Percentiles rank a stretch among this genome's conserved stretches.
Conservation (phyloP, 2,329 filamentous ascomycete species). For the Purpureocillium lavendulum region DNA sequence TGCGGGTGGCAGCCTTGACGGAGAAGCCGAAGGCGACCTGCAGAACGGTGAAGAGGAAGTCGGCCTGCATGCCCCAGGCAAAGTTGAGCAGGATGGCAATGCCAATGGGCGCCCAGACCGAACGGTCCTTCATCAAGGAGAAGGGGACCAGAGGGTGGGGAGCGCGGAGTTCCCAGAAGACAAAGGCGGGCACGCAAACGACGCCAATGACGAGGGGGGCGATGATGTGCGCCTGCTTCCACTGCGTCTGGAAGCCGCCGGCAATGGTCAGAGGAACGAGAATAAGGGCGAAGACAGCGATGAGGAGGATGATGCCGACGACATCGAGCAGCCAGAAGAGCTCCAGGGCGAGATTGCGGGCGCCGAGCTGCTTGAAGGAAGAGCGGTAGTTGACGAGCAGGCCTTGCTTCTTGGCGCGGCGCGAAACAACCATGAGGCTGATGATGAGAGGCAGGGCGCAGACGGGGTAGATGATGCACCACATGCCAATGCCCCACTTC, state of each 20-base stretch:
- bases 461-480: conserved; percentile 50
- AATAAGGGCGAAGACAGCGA: conserved; percentile 36
- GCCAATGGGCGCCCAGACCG: conserved; percentile 51
- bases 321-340: conserved; percentile 31
- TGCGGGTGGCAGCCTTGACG: conserved; percentile 44
- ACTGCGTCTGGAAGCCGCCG: conserved; percentile 36
- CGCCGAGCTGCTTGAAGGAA: conserved; percentile 5
- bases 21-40: conserved; percentile 49
- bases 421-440: conserved; percentile 25
- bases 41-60: conserved; percentile 52
- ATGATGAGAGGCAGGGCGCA: conserved; percentile 46
- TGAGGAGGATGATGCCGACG: conserved; percentile 36
- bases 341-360: conserved; percentile 2
- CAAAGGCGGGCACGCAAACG: conserved; percentile 36
- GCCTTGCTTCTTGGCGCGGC: conserved; percentile 1
- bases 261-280: conserved; percentile 47
- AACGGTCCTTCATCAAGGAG: conserved; percentile 46
- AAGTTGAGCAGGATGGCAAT: conserved; percentile 42
- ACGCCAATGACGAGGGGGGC: conserved; percentile 43
- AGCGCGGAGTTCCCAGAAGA: conserved; percentile 44
- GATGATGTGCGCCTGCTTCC: conserved; percentile 42
- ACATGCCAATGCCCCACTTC: conserved; percentile 59
- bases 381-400: conserved; percentile 25
- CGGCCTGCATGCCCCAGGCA: conserved; percentile 48
- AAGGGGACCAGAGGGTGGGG: conserved; percentile 48